phyloP scores from a whole-genome alignment of 2,329 filamentous ascomycete genomes.

The Fusarium devonianum region DNA sequence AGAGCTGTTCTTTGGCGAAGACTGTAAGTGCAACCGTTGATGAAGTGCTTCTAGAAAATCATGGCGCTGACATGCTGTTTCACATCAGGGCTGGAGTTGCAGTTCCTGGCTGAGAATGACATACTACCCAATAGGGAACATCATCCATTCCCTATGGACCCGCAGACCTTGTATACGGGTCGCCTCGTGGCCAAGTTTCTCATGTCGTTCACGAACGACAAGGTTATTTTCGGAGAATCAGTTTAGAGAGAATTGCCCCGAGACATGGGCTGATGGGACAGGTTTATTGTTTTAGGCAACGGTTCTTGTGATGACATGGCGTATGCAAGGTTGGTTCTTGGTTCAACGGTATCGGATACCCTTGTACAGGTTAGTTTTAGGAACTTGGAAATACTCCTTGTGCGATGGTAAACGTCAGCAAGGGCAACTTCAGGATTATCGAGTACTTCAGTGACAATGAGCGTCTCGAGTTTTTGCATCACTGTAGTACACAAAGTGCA shows the following conservation, averaged over 20 bases:
- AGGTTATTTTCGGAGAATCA: constrained; percentile 53
- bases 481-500: constrained; percentile 3
- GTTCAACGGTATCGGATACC: constrained; percentile 22
- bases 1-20: constrained; percentile 52
- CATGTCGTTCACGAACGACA: constrained; percentile 61
- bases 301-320: constrained; percentile 29
- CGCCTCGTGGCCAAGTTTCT: constrained; percentile 62
- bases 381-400: constrained; percentile 2
- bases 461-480: no score
- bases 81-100: constrained; percentile 46
- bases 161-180: constrained; percentile 60
- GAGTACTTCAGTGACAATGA: background rate
- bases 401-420: background rate
- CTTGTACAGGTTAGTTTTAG: constrained; percentile 14
- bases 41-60: constrained; percentile 18
- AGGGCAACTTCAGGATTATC: background rate
- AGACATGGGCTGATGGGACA: constrained; percentile 26
- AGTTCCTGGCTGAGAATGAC: constrained; percentile 55
- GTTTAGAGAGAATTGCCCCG: constrained; percentile 24
- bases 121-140: constrained; percentile 55
- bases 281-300: constrained; percentile 14
- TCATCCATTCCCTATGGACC: constrained; percentile 56
- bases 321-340: constrained; percentile 24
- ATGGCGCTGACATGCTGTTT: constrained; percentile 28
- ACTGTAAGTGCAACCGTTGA: constrained; percentile 51